A percentile compares a stretch with the other conserved stretches of the same genome.
Conservation (phyloP, 2,329 filamentous ascomycete genomes). For the Macroventuria anomochaeta region DNA sequence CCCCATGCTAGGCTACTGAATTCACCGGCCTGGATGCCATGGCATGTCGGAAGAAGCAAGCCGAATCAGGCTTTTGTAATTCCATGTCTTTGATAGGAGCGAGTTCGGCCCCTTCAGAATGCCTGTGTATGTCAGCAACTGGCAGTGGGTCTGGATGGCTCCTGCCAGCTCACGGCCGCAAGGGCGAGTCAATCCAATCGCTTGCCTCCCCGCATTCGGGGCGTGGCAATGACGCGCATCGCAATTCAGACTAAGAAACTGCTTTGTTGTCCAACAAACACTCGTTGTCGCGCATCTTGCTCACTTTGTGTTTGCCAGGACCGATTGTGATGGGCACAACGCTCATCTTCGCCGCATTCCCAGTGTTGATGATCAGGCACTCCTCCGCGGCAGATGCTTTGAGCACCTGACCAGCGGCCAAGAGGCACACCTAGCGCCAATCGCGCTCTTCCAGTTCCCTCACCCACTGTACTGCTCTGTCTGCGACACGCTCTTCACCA, state of each 20-base stretch:
- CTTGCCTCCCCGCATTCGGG: neutral
- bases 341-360: conserved; percentile 15
- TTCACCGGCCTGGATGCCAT: conserved; percentile 4
- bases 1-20: conserved; percentile 1
- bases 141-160: conserved; percentile 7
- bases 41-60: conserved; percentile 21
- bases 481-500: conserved; percentile 18
- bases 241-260: conserved; percentile 8
- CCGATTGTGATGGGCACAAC: conserved; percentile 20
- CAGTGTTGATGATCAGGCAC: conserved; percentile 22
- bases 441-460: conserved; percentile 28
- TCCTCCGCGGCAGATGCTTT: conserved; percentile 13
- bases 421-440: conserved; percentile 40
- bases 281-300: conserved; percentile 8
- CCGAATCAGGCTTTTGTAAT: conserved; percentile 25
- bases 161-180: conserved; percentile 15
- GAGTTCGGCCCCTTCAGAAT: conserved; percentile 5
- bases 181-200: conserved; percentile 18
- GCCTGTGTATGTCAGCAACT: conserved; percentile 14
- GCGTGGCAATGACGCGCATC: conserved; percentile 23
- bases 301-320: conserved; percentile 7
- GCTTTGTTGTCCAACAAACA: conserved; percentile 20
- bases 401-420: conserved; percentile 43
- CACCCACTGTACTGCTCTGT: conserved; percentile 2
- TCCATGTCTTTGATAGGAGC: conserved; percentile 16